phyloP scores from a whole-genome alignment of 2,329 filamentous ascomycete species.

The Diaporthe batatas region DNA sequence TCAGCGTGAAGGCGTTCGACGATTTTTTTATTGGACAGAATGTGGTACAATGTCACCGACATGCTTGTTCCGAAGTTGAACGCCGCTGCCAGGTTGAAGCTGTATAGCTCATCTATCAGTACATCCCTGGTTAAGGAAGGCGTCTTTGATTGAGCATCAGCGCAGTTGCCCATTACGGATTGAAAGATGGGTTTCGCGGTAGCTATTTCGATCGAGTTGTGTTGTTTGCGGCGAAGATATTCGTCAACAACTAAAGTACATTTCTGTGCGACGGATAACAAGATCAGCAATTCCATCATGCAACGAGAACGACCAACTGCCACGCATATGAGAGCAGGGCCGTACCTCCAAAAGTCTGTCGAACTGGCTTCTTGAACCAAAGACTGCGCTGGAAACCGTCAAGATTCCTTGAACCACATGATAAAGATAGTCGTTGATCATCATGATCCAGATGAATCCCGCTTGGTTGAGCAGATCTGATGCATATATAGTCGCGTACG shows the following conservation, averaged over 20 bases:
- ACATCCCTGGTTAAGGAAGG: background rate
- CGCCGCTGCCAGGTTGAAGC: slow-evolving; percentile 6
- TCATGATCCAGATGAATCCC: slow-evolving; percentile 8
- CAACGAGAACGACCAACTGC: background rate
- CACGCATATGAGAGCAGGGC: background rate
- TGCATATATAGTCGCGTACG: slow-evolving; percentile 11
- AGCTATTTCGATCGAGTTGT: background rate
- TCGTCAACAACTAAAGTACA: slow-evolving; percentile 1
- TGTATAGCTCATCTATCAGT: slow-evolving; percentile 9
- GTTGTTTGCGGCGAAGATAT: background rate
- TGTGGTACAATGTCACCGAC: slow-evolving; percentile 8
- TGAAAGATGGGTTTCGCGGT: background rate
- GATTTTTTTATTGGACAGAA: background rate
- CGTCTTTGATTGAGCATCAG: background rate
- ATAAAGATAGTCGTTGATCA: slow-evolving; percentile 1
- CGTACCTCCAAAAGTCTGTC: slow-evolving; percentile 6
- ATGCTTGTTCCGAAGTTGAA: slow-evolving; percentile 4
- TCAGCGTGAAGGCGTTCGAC: background rate
- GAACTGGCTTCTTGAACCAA: slow-evolving; percentile 1
- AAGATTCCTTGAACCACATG: background rate
- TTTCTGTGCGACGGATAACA: background rate
- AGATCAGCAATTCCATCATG: background rate
- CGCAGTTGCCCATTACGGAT: background rate
- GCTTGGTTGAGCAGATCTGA: slow-evolving; percentile 7
- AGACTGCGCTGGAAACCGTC: background rate